Conservation (phyloP, 2,329 filamentous ascomycete species). For the Diaporthe ilicicola region DNA sequence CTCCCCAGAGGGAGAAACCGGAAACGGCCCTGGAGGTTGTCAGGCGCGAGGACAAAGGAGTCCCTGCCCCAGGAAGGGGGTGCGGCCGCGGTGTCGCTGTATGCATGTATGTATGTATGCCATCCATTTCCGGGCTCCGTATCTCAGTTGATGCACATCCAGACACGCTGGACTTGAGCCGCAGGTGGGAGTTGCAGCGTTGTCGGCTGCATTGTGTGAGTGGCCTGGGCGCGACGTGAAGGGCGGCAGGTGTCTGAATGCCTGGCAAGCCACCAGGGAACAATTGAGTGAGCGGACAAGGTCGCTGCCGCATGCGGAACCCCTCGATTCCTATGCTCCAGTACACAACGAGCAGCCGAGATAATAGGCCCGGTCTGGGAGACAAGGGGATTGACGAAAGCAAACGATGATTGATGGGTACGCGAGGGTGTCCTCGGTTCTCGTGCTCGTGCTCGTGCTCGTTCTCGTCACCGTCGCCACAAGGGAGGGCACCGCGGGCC, state of each 20-base stretch:
- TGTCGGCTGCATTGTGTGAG: not conserved
- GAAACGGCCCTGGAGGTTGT: not conserved
- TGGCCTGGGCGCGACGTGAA: not conserved
- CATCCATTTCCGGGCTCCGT: constrained; percentile 8
- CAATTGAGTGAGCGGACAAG: not conserved
- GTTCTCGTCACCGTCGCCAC: too few species aligned
- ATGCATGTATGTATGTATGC: not conserved
- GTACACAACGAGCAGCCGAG: not conserved
- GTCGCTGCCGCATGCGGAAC: not conserved
- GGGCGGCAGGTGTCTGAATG: not conserved
- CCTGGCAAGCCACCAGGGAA: not conserved
- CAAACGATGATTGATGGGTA: not conserved
- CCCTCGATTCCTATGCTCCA: not conserved
- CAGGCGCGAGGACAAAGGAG: not conserved
- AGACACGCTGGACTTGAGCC: not conserved
- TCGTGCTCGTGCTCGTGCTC: too few species aligned
- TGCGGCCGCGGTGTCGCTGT: not conserved
- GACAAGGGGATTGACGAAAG: not conserved
- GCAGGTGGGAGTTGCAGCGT: not conserved
- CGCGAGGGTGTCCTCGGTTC: too few species aligned
- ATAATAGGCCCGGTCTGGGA: not conserved
- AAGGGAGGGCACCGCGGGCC: too few species aligned
- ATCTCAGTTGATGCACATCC: not conserved
- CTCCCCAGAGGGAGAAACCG: not conserved
- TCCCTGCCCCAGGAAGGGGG: not conserved